These are phyloP conservation scores for Fusarium oligoseptatum DNA, from an alignment of 2,329 filamentous ascomycete species.

Conservation along the genomic window DNA sequence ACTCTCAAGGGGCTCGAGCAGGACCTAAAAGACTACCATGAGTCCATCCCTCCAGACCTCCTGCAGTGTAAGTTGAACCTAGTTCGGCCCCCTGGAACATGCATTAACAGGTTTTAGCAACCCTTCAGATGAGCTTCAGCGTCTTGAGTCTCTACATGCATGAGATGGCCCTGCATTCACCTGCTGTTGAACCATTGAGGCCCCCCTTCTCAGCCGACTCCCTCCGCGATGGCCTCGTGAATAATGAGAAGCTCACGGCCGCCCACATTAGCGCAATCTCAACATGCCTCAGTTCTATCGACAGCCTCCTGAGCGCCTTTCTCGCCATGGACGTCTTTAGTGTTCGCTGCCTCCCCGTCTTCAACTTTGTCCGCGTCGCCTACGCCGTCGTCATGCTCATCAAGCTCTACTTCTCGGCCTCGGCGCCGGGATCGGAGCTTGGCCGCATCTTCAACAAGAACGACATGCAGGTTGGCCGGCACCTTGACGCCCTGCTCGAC, in stretches of 20 bases:
- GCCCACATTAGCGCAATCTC: slow-evolving; percentile 77
- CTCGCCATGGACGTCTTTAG: slow-evolving; percentile 69
- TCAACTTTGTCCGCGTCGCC: slow-evolving; percentile 78
- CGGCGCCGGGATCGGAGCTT: slow-evolving; percentile 73
- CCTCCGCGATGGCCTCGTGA: slow-evolving; percentile 58
- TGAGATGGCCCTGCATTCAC: slow-evolving; percentile 78
- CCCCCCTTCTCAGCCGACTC: slow-evolving; percentile 61
- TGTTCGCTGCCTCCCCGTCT: slow-evolving; percentile 76
- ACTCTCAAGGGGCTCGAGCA: slow-evolving; percentile 74
- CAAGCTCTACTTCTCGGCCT: slow-evolving; percentile 79
- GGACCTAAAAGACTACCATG: slow-evolving; percentile 71
- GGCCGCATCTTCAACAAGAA: slow-evolving; percentile 77
- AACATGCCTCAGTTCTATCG: slow-evolving; percentile 75
- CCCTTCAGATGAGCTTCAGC: slow-evolving; percentile 73
- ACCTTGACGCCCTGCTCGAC: slow-evolving; percentile 77
- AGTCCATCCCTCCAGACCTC: slow-evolving; percentile 64
- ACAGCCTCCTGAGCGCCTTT: slow-evolving; percentile 76
- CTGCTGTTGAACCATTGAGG: slow-evolving; percentile 69
- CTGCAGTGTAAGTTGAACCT: slow-evolving; percentile 66
- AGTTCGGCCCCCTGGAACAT: not conserved
- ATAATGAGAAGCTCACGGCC: slow-evolving; percentile 55
- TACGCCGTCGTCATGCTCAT: slow-evolving; percentile 80
- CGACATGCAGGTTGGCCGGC: slow-evolving; percentile 73
- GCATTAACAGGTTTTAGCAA: slow-evolving; percentile 58
- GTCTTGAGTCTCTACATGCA: slow-evolving; percentile 80